Conservation (phyloP, 805 yeast genomes). For the Torulaspora gathmanii region DNA sequence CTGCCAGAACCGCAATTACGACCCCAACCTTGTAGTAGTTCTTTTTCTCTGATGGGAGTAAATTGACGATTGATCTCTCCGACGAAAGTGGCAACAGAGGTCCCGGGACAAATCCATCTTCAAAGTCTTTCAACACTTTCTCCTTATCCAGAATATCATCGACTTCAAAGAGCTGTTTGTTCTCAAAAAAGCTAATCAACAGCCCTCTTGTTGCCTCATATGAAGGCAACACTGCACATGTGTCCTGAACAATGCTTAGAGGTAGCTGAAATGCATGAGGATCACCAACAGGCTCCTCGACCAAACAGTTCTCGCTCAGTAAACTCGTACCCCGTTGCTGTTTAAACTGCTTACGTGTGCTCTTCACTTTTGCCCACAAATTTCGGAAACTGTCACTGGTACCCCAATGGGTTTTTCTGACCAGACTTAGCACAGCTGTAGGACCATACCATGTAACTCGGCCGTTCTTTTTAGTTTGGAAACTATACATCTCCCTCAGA, state of each 20-base stretch:
- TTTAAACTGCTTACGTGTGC: constrained; percentile 27
- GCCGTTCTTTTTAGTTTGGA: constrained; percentile 23
- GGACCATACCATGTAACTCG: constrained; percentile 31
- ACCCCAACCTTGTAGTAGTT: constrained; percentile 32
- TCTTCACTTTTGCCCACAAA: constrained; percentile 27
- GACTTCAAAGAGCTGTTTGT: constrained; percentile 13
- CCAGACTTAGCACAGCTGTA: constrained; percentile 26
- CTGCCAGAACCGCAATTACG: constrained; percentile 22
- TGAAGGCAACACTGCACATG: constrained; percentile 21
- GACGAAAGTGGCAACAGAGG: constrained; percentile 3
- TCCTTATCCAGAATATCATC: constrained; percentile 17
- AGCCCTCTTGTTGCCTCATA: constrained; percentile 15
- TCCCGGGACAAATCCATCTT: constrained; percentile 12
- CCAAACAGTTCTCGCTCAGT: constrained; percentile 19
- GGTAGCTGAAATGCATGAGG: constrained; percentile 9
- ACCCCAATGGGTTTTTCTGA: constrained; percentile 16
- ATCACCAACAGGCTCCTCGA: constrained; percentile 11
- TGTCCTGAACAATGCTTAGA: constrained; percentile 7
- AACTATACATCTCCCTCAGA: constrained; percentile 11
- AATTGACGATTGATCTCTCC: constrained; percentile 6
- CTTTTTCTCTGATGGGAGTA: constrained; percentile 16
- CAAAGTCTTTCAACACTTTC: constrained; percentile 24
- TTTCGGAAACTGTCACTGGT: constrained; percentile 18
- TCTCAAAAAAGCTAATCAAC: constrained; percentile 18
- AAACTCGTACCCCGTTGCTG: constrained; percentile 13